These are phyloP conservation scores for Biscutella laevigata DNA, from an alignment of 441 rosid species.

Conservation along the genomic window DNA sequence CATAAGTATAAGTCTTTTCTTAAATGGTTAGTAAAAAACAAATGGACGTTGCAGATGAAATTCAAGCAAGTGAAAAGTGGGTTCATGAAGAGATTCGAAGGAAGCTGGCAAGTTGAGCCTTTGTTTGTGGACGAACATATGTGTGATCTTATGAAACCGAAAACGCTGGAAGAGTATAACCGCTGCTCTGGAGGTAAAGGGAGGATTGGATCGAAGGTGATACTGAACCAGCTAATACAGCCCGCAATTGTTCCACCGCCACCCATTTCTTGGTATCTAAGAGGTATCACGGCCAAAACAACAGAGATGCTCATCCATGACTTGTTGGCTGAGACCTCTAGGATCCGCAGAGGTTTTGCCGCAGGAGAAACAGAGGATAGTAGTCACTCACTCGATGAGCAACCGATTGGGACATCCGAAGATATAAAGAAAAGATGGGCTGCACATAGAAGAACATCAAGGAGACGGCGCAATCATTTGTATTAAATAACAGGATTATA, in stretches of 20 bases:
- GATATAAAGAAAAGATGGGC: slow-evolving; percentile 74
- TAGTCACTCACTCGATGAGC: slow-evolving; percentile 14
- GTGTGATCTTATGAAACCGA: slow-evolving; percentile 64
- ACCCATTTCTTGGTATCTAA: slow-evolving; percentile 84
- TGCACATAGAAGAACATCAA: slow-evolving; percentile 41
- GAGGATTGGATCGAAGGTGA: slow-evolving; percentile 67
- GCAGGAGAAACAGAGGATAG: slow-evolving; percentile 5
- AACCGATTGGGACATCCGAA: background rate
- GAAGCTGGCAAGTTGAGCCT: slow-evolving; percentile 77
- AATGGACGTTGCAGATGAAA: slow-evolving; percentile 53
- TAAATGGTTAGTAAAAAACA: background rate
- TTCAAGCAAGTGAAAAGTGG: slow-evolving; percentile 79
- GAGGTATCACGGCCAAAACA: slow-evolving; percentile 77
- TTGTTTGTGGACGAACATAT: slow-evolving; percentile 55
- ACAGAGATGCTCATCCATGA: slow-evolving; percentile 72
- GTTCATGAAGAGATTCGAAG: slow-evolving; percentile 87
- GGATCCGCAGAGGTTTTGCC: slow-evolving; percentile 47
- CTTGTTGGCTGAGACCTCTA: slow-evolving; percentile 58
- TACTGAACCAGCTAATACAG: slow-evolving; percentile 71
- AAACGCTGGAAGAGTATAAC: slow-evolving; percentile 56
- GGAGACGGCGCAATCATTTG: slow-evolving; percentile 21
- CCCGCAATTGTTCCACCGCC: slow-evolving; percentile 74
- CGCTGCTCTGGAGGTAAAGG: slow-evolving; percentile 60
- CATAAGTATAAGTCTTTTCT: background rate
- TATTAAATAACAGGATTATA: background rate